Percentiles rank a stretch among this genome's conserved stretches.
Conservation (phyloP, 2,329 filamentous ascomycete genomes). For the Pleurostoma richardsiae region DNA sequence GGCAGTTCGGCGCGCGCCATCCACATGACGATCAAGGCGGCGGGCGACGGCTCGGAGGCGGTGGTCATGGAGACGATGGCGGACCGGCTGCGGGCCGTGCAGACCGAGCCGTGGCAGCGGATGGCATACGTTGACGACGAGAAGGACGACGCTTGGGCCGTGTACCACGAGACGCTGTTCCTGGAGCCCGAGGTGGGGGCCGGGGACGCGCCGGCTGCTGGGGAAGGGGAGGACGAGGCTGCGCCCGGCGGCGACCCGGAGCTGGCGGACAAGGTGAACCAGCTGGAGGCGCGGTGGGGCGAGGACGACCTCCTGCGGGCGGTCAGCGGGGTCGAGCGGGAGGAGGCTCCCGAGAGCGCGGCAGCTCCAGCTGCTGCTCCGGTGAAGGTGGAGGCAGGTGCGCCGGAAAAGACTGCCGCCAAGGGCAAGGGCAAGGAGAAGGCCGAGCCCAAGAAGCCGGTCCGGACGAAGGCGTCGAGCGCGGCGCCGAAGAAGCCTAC, state of each 20-base stretch:
- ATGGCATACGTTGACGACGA: conserved; percentile 82
- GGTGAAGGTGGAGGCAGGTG: conserved; percentile 10
- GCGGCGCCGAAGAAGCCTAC: conserved; percentile 1
- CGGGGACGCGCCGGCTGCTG: conserved; percentile 4
- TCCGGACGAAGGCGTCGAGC: background rate
- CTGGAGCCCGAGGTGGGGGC: conserved; percentile 23
- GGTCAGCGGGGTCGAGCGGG: conserved; percentile 16
- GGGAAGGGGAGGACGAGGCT: conserved; percentile 16
- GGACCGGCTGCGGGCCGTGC: conserved; percentile 69
- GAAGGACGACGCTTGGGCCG: conserved; percentile 66
- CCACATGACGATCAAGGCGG: conserved; percentile 80
- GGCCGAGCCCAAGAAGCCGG: conserved; percentile 2
- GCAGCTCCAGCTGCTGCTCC: background rate
- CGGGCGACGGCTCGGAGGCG: conserved; percentile 59
- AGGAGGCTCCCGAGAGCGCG: conserved; percentile 7
- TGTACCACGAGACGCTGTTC: conserved; percentile 71
- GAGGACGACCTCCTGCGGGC: conserved; percentile 22
- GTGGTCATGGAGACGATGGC: conserved; percentile 67
- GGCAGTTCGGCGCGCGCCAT: conserved; percentile 64
- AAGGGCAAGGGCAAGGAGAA: conserved; percentile 21
- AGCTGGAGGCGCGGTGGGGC: conserved; percentile 19
- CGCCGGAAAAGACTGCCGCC: conserved; percentile 9
- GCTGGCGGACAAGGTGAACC: conserved; percentile 9
- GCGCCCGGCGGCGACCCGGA: conserved; percentile 6
- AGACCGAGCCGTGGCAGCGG: conserved; percentile 76